Percentiles rank a stretch among this genome's conserved stretches.
Evolutionary conservation across 345 rosid species (phyloP).

Genomic region (Brassica juncea): DNA sequence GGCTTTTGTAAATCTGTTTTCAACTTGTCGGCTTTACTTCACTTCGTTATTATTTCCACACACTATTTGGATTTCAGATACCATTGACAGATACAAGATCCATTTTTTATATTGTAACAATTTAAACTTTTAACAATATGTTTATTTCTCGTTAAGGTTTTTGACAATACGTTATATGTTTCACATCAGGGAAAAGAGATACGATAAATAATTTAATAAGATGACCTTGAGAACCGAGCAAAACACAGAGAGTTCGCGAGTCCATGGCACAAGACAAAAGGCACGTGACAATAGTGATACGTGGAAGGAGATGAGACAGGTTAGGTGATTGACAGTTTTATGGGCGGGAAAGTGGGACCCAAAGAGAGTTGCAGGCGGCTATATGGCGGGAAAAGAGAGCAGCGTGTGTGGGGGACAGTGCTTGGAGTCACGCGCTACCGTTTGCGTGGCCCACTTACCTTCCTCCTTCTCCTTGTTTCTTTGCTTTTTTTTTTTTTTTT

Average conservation of each 20-base stretch:
- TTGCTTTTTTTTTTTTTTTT: too few relatives aligned
- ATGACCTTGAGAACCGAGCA: conserved; percentile 18
- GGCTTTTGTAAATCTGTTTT: conserved; percentile 19
- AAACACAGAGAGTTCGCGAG: not conserved
- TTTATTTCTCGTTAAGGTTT: not conserved
- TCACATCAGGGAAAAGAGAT: not conserved
- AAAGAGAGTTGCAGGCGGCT: conserved; percentile 32
- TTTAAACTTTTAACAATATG: not conserved
- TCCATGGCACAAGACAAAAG: not conserved
- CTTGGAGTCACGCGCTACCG: conserved; percentile 38
- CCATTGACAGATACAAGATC: not conserved
- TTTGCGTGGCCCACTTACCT: conserved; percentile 17
- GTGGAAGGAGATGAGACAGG: conserved; percentile 17
- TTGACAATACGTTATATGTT: not conserved
- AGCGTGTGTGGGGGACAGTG: conserved; percentile 1
- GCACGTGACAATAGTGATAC: conserved; percentile 20
- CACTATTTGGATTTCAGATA: conserved; percentile 1
- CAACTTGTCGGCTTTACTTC: conserved; percentile 32
- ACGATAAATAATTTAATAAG: too few relatives aligned
- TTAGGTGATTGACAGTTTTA: conserved; percentile 17
- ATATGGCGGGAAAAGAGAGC: conserved; percentile 28
- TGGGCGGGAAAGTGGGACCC: conserved; percentile 41
- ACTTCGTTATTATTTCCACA: conserved; percentile 8
- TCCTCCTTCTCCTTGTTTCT: not conserved
- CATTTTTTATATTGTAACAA: not conserved